Evolutionary conservation across 139 green algal genomes (phyloP).

Genomic region (Picochlorum costavermella): DNA sequence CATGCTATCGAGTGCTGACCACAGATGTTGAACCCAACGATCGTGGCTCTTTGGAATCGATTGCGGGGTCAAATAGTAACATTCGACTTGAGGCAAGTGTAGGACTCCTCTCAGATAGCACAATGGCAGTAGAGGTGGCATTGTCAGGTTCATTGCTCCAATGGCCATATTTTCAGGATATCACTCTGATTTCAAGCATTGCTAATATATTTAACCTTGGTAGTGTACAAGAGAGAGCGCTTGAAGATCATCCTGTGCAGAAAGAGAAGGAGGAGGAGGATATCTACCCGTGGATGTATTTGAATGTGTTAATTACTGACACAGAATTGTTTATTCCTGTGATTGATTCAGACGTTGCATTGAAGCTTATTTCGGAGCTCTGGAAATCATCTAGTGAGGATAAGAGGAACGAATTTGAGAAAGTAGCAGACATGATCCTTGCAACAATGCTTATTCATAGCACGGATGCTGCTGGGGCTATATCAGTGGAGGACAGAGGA

Average conservation of each 20-base stretch:
- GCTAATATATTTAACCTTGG: slow-evolving; percentile 50
- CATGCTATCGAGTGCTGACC: slow-evolving; percentile 2
- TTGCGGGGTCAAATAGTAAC: slow-evolving; percentile 11
- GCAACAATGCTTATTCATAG: slow-evolving; percentile 22
- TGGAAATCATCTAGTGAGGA: slow-evolving; percentile 11
- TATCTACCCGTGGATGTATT: slow-evolving; percentile 58
- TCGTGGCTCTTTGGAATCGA: background rate
- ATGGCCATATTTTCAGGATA: slow-evolving; percentile 72
- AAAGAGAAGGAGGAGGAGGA: slow-evolving; percentile 19
- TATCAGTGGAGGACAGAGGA: slow-evolving; percentile 48
- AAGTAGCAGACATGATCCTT: slow-evolving; percentile 37
- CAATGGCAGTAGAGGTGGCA: slow-evolving; percentile 46
- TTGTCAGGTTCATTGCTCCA: slow-evolving; percentile 45
- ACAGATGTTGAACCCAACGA: background rate
- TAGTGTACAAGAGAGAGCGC: slow-evolving; percentile 20
- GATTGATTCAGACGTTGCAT: slow-evolving; percentile 12
- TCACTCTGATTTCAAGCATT: slow-evolving; percentile 49
- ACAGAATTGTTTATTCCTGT: slow-evolving; percentile 40
- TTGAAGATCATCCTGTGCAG: background rate
- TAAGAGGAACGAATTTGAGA: slow-evolving; percentile 28
- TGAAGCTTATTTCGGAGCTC: slow-evolving; percentile 14
- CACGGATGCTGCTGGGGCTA: slow-evolving; percentile 5
- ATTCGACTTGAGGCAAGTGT: slow-evolving; percentile 30
- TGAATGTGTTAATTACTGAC: slow-evolving; percentile 62
- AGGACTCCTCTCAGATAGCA: slow-evolving; percentile 44